A percentile compares a stretch with the other conserved stretches of the same genome.
These are phyloP conservation scores for Hemisphaericaspora xylofermentans DNA, from an alignment of 1,139 yeast species.

Conservation along the genomic window DNA sequence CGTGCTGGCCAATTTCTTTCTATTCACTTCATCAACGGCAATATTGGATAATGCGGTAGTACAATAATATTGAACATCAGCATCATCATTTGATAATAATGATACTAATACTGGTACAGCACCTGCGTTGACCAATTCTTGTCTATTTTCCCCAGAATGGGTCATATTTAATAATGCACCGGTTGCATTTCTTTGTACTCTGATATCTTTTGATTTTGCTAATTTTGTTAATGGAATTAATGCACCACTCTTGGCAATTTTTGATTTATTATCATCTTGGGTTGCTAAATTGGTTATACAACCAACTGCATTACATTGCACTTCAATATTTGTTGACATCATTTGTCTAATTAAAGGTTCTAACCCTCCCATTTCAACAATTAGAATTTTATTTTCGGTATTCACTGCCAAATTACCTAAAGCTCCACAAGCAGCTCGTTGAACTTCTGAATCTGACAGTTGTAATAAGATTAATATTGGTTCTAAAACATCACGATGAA, in stretches of 20 bases:
- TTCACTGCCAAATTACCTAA: conserved; percentile 95
- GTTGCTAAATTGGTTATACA: conserved; percentile 97
- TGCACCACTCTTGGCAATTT: conserved; percentile 97
- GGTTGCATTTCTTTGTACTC: conserved; percentile 98
- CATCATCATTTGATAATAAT: conserved; percentile 81
- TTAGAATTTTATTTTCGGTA: conserved; percentile 86
- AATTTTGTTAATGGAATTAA: conserved; percentile 87
- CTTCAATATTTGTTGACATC: conserved; percentile 96
- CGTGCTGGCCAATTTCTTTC: conserved; percentile 84
- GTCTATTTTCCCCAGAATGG: conserved; percentile 94
- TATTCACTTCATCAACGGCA: conserved; percentile 91
- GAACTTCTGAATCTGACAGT: conserved; percentile 89
- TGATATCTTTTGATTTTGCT: conserved; percentile 89
- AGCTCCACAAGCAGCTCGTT: conserved; percentile 98
- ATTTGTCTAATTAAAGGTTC: conserved; percentile 95
- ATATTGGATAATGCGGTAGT: conserved; percentile 95
- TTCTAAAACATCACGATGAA: conserved; percentile 85
- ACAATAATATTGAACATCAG: conserved; percentile 97
- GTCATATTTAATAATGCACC: conserved; percentile 98
- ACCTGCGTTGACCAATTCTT: conserved; percentile 94
- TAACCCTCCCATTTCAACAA: conserved; percentile 97
- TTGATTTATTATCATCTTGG: conserved; percentile 95
- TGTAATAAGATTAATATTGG: conserved; percentile 88
- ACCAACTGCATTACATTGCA: conserved; percentile 98
- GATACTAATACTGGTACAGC: conserved; percentile 96